Evolutionary conservation across 495 filamentous ascomycete genomes (phyloP).

Genomic region (Lasiosphaeria ovina): DNA sequence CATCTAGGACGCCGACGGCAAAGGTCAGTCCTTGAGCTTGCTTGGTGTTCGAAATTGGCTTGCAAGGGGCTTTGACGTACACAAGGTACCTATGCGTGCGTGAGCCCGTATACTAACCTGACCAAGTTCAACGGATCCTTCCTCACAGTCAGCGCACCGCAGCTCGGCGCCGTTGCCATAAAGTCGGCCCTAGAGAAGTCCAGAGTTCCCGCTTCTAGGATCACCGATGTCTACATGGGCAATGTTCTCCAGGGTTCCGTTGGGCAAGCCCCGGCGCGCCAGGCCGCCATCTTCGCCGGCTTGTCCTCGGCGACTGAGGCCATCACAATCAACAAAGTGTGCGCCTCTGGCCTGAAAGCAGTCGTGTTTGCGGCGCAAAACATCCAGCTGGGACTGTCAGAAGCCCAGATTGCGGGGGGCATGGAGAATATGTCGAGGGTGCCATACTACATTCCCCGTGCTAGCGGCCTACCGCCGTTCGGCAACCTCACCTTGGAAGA

Average conservation of each 20-base stretch:
- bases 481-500: conserved; percentile 85
- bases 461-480: conserved; percentile 73
- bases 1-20: conserved; percentile 80
- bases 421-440: conserved; percentile 98
- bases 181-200: conserved; percentile 84
- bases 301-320: conserved; percentile 76
- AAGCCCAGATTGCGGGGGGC: conserved; percentile 86
- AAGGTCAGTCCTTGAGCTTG: conserved; percentile 55
- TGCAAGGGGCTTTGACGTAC: neutral
- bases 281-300: conserved; percentile 86
- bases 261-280: conserved; percentile 88
- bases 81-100: neutral
- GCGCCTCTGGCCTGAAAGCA: conserved; percentile 89
- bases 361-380: conserved; percentile 88
- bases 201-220: conserved; percentile 68
- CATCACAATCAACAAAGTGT: conserved; percentile 95
- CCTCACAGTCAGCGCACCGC: conserved; percentile 73
- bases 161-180: conserved; percentile 84
- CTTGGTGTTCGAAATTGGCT: neutral
- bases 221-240: conserved; percentile 94
- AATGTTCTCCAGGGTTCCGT: conserved; percentile 85
- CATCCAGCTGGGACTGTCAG: conserved; percentile 83
- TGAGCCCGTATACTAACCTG: conserved; percentile 2
- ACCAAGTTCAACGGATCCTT: conserved; percentile 89
- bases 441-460: conserved; percentile 83